Base-by-base conservation (phyloP, 2,329 filamentous ascomycete genomes). In the Botrytis squamosa region DNA sequence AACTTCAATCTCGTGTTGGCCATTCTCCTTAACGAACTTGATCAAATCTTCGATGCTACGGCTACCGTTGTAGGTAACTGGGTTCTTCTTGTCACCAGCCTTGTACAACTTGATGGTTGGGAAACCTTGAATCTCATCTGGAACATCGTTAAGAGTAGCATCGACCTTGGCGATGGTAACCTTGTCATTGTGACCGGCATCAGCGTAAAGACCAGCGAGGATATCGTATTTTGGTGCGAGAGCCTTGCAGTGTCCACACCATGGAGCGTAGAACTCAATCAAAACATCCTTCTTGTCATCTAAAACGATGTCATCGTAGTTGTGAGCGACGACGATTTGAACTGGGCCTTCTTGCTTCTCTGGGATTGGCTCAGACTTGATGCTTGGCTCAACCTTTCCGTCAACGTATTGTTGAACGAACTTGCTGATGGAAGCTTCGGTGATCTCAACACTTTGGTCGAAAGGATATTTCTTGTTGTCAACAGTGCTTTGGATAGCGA, bases 241-340 rank as follows among this genome's bases (percentile, higher is more conserved):
- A 84, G 90, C 95, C 90, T 98, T 98, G 93, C 96, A 99, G 90
- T 99, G 96, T 80, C 96, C 96, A 84, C 96, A 99, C 96, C 96
- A 99, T 77, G 96, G 96, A 75, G 96, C 96, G 86, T 99, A 99
- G 87, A 97, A 98, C 88, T 99, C 96, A 77, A 99, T 85, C 78
- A 99, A 89, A 74, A 99, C 96, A 84, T 99, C 96, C 92, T 98
- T 98, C 82, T 91, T 88, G 84, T 97, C 92, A 82, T 99, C 92
- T 73, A 98, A 88, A 81, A 99, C 95, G 78, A 98, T 86, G 12
- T 97, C 89, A 77, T 97, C 88, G 89, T 98, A 99, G 86, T 89
- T 95, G 86, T 97, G 93, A 83, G 95, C 96, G 74, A 99, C 96
- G 74, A 99, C 88, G 75, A 97, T 88, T 75, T 90, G 91, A 80